These are phyloP conservation scores for Dissophora ornata DNA, from an alignment of 192 early-diverging fungal species.

Conservation along the genomic window DNA sequence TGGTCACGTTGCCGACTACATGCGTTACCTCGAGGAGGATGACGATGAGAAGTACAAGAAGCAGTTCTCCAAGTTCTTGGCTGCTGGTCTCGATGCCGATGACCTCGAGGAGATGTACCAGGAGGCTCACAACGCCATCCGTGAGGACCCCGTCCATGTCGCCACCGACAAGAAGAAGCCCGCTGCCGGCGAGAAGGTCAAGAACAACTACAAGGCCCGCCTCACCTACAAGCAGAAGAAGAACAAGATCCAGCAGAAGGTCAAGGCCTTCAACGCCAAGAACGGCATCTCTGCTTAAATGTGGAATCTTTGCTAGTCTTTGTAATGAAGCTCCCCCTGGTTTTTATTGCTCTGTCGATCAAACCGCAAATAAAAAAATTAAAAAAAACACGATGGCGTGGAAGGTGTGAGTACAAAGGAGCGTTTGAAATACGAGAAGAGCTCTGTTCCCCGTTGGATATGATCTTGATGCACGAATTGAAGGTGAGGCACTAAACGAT, in stretches of 20 bases:
- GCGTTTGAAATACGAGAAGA: too few species aligned
- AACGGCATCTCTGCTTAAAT: constrained; percentile 55
- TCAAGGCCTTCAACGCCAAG: constrained; percentile 75
- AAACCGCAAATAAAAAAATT: constrained; percentile 15
- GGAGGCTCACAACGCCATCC: constrained; percentile 93
- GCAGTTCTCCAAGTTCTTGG: constrained; percentile 95
- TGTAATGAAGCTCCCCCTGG: constrained; percentile 12
- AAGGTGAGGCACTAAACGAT: too few species aligned
- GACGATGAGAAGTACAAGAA: constrained; percentile 98
- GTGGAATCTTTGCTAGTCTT: constrained; percentile 24
- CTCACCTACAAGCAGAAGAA: constrained; percentile 93
- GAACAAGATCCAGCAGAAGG: constrained; percentile 92
- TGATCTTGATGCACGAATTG: too few species aligned
- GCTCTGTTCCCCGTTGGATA: too few species aligned
- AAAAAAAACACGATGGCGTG: constrained; percentile 13
- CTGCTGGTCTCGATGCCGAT: constrained; percentile 86
- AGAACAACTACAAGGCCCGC: constrained; percentile 68
- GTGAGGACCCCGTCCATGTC: constrained; percentile 84
- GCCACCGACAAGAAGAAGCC: constrained; percentile 79
- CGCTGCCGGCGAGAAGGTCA: constrained; percentile 79
- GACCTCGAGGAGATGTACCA: constrained; percentile 96
- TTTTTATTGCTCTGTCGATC: constrained; percentile 16
- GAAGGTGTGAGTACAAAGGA: too few species aligned
- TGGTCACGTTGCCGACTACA: constrained; percentile 97
- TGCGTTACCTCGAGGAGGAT: constrained; percentile 98